Base-by-base conservation (phyloP, 192 early-diverging fungal species). In the Backusella psychrophila region DNA sequence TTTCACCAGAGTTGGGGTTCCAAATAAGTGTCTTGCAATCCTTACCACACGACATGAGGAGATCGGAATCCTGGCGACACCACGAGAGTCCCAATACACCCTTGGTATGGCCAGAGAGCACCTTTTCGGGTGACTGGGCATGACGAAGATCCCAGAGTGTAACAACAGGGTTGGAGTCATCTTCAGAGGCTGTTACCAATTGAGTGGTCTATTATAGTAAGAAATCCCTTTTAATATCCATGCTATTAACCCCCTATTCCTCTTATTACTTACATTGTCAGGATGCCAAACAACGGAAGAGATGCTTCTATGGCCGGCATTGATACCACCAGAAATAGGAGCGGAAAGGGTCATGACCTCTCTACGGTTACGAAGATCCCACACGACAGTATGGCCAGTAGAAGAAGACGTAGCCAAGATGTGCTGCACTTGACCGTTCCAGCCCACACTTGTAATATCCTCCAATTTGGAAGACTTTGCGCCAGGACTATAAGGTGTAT, bases 131-230 rank as follows among this genome's bases (percentile, higher is more conserved):
- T 14, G 98, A 96, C 76, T 94, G 90, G 19, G 96, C 96, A 81
- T 99, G 96, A 74, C 95, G 89, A 77, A 99, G 88, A 84, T 99
- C 96, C 98, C 98, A 99, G 63, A 98, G 87, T 65, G 93, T 86
- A 31, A 99, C 88, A 0, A 91, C 90, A 7, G 98, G 96, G 78
- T 90, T 94, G 71, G 82, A 88, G 75, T 99, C 98, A 82, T 99
- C 97, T 74, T 97, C 94, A 12, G 94, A 92, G 4, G 95, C 93
- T 36, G 96, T 95, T 23, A 96, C 92, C 49, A 99, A 85, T 93
- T 98, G 96, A 33, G 96, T 98, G 19, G 96, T 90, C 90, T 95
- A 78, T 12, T 69, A 69, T 46, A 65, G 0, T 31, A 59, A 71
- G 7, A 21, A 26, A 71, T 31, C 31, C 2, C 31, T 31, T 31